Base-by-base conservation (phyloP, 2,329 filamentous ascomycete genomes). In the Aureobasidium subglaciale region DNA sequence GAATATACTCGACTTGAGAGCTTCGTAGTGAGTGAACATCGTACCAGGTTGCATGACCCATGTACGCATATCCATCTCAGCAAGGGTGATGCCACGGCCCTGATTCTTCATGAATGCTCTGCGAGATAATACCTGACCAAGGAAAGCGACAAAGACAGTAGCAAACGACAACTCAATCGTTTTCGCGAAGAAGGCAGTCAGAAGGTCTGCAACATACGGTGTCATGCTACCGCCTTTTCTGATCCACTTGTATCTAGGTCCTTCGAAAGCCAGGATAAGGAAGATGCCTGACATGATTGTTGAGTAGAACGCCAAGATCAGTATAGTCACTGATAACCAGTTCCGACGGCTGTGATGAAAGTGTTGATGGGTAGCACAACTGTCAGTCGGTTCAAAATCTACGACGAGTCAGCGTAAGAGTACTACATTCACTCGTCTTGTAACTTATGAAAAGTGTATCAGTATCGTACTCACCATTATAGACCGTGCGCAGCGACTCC, bases 91-190 rank as follows among this genome's bases (percentile, higher is more conserved):
- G 2, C 88, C 88, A 2, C 74, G 46, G 2, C 57, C 58, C 20
- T 55, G 42, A 5, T 48, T 71, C 0, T 82, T 79, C 22, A 78
- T 77, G 55, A 88, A 79, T 0, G 87, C 85, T 55, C 85, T 74
- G 18, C 86, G 77, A n/a, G 82, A 89, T 15, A 92, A 70, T 0
- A 87, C 79, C 66, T 93, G 88, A 0, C 88, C 88, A 0, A 91
- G 67, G 55, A 87, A 87, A 0, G 85, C 80, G 1, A 91, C 85
- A 58, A 89, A 87, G 0, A 88, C 83, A 0, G 87, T 89, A 3
- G 89, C 86, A 63, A 90, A 92, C 0, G 85, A 83, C 60, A 91
- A 66, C 69, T 92, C 88, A 45, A 91, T 88, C 0, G 85, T 80
- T 69, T 91, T 92, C 7, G 88, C 86, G 32, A 89, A 72, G 2